These are phyloP conservation scores for Axilococcus clingmanii DNA, from an alignment of 139 green algal species.

Conservation along the genomic window DNA sequence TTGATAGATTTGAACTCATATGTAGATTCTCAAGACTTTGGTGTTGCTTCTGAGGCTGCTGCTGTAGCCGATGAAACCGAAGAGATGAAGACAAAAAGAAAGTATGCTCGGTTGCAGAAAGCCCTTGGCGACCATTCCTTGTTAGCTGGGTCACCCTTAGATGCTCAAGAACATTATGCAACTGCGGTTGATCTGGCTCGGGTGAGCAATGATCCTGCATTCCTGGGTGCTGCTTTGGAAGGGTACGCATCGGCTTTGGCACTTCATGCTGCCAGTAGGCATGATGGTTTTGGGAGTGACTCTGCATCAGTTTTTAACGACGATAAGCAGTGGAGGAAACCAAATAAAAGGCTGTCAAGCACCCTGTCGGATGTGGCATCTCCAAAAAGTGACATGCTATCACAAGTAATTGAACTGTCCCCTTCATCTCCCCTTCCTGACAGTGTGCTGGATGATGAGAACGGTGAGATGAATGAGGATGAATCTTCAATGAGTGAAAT, in stretches of 20 bases:
- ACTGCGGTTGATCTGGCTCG: conserved; percentile 36
- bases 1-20: conserved; percentile 48
- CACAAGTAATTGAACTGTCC: neutral
- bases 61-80: conserved; percentile 31
- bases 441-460: neutral
- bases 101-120: conserved; percentile 72
- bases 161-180: conserved; percentile 63
- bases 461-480: neutral
- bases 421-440: neutral
- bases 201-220: conserved; percentile 31
- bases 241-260: conserved; percentile 41
- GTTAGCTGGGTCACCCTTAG: conserved; percentile 57
- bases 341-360: neutral
- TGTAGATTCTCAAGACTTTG: conserved; percentile 24
- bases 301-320: conserved; percentile 24
- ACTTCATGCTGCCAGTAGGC: conserved; percentile 29
- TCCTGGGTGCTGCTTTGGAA: conserved; percentile 38
- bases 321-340: conserved; percentile 24
- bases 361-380: neutral
- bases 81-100: conserved; percentile 35
- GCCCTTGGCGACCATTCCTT: conserved; percentile 71
- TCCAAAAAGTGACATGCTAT: neutral
- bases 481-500: neutral
- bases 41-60: neutral
- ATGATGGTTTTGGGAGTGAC: conserved; percentile 28